phyloP scores from a whole-genome alignment of 192 early-diverging fungal genomes.

The Backusella westeae region DNA sequence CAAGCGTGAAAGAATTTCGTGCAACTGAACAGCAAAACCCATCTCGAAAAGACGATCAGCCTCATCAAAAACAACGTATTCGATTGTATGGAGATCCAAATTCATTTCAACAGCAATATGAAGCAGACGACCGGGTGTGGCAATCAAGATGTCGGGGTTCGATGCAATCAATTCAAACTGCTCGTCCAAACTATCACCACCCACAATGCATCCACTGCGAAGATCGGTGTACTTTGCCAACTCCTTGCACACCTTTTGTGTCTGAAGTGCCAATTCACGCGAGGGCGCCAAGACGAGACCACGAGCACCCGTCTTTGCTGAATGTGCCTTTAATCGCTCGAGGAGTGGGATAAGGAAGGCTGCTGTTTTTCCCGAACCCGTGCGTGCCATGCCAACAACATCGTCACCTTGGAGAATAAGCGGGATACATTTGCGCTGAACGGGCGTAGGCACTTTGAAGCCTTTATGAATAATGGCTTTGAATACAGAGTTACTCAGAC shows the following conservation, averaged over 20 bases:
- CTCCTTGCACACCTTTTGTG: conserved; percentile 91
- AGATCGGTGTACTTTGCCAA: conserved; percentile 92
- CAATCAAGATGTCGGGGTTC: conserved; percentile 93
- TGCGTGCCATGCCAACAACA: conserved; percentile 97
- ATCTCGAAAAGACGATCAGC: conserved; percentile 98
- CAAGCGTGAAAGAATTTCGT: conserved; percentile 85
- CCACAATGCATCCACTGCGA: conserved; percentile 83
- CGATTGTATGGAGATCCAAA: conserved; percentile 81
- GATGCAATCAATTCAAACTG: conserved; percentile 91
- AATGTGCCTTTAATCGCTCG: conserved; percentile 84
- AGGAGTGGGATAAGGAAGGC: conserved; percentile 81
- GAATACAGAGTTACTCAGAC: conserved; percentile 79
- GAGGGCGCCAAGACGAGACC: conserved; percentile 89
- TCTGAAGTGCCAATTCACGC: conserved; percentile 96
- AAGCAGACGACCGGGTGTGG: conserved; percentile 81
- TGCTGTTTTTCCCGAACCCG: conserved; percentile 96
- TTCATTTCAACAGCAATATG: conserved; percentile 92
- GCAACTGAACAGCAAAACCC: conserved; percentile 93
- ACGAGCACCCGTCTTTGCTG: conserved; percentile 81
- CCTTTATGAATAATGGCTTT: conserved; percentile 90
- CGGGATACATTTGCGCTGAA: conserved; percentile 95
- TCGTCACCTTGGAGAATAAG: conserved; percentile 88
- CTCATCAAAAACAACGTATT: conserved; percentile 98
- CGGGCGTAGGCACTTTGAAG: conserved; percentile 97
- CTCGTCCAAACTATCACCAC: conserved; percentile 96